phyloP scores from a whole-genome alignment of 495 filamentous ascomycete genomes.

The Hyaloscypha hepaticicola region DNA sequence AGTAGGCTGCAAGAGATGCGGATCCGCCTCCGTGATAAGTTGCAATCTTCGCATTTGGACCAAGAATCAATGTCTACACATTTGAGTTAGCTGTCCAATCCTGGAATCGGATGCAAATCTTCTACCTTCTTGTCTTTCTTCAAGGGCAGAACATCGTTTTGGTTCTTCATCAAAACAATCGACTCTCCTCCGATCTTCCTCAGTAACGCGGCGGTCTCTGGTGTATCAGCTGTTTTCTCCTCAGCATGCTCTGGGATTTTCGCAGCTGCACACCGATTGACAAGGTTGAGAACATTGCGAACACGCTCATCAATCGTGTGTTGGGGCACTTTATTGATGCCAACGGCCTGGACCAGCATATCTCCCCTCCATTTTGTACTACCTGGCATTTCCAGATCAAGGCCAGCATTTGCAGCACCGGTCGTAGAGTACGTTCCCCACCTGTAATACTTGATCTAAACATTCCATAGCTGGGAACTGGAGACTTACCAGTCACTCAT shows the following conservation, averaged over 20 bases:
- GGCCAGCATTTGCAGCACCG: constrained; percentile 64
- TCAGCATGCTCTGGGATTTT: constrained; percentile 53
- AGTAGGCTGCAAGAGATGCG: constrained; percentile 65
- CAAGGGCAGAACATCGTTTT: constrained; percentile 63
- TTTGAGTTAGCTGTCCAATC: constrained; percentile 24
- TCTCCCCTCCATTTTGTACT: constrained; percentile 64
- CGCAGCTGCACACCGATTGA: constrained; percentile 54
- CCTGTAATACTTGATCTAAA: constrained; percentile 31
- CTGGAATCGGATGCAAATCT: constrained; percentile 11
- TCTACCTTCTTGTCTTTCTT: constrained; percentile 56
- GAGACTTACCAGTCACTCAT: constrained; percentile 66
- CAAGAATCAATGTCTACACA: constrained; percentile 47
- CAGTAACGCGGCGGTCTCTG: constrained; percentile 49
- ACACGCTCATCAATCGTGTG: constrained; percentile 62
- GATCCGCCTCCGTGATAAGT: constrained; percentile 71
- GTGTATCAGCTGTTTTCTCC: constrained; percentile 40
- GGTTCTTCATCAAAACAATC: constrained; percentile 74
- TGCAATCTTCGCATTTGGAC: constrained; percentile 71
- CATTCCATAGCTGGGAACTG: constrained; percentile 14
- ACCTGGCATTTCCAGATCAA: constrained; percentile 77
- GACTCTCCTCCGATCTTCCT: constrained; percentile 65
- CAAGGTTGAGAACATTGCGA: constrained; percentile 59
- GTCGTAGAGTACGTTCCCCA: constrained; percentile 67
- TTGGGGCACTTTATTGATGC: constrained; percentile 55
- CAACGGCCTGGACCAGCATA: constrained; percentile 56